A percentile compares a stretch with the other conserved stretches of the same genome.
These are phyloP conservation scores for Leptographium procerum DNA, from an alignment of 2,329 filamentous ascomycete species.

Conservation along the genomic window DNA sequence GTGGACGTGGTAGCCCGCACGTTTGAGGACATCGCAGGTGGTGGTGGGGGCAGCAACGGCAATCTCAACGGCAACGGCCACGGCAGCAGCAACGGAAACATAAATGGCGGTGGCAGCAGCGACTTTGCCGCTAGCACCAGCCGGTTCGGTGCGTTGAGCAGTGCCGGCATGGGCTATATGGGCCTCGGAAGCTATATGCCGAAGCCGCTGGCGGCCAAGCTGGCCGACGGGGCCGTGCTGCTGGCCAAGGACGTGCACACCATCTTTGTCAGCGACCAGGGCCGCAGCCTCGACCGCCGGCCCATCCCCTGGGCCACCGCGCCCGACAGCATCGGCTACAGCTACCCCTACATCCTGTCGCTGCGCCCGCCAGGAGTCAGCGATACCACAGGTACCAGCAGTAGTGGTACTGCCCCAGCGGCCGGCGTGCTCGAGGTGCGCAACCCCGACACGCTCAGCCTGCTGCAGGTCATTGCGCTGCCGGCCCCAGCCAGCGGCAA, in stretches of 20 bases:
- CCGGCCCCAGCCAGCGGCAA: conserved; percentile 52
- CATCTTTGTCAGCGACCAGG: conserved; percentile 75
- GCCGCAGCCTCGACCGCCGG: conserved; percentile 62
- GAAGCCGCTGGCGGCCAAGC: conserved; percentile 72
- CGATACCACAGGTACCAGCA: conserved; percentile 23
- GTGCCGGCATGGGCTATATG: conserved; percentile 87
- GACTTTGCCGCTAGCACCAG: conserved; percentile 50
- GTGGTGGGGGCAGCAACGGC: conserved; percentile 66
- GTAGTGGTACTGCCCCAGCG: conserved; percentile 31
- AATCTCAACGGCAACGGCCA: conserved; percentile 50
- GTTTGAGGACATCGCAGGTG: conserved; percentile 61
- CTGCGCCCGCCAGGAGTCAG: conserved; percentile 44
- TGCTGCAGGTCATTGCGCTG: conserved; percentile 75
- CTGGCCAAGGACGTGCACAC: conserved; percentile 98
- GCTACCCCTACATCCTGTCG: conserved; percentile 88
- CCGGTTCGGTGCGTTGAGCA: conserved; percentile 72
- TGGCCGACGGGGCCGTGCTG: conserved; percentile 74
- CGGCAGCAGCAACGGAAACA: not conserved
- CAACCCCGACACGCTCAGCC: conserved; percentile 82
- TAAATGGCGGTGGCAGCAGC: conserved; percentile 49
- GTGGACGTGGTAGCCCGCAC: conserved; percentile 70
- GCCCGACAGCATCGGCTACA: conserved; percentile 87
- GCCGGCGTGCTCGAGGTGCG: conserved; percentile 83
- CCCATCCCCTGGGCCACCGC: conserved; percentile 88
- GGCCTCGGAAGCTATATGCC: conserved; percentile 86